Evolutionary conservation across 176 grass and related monocot genomes (phyloP).

Genomic region (Panicum miliaceum): DNA sequence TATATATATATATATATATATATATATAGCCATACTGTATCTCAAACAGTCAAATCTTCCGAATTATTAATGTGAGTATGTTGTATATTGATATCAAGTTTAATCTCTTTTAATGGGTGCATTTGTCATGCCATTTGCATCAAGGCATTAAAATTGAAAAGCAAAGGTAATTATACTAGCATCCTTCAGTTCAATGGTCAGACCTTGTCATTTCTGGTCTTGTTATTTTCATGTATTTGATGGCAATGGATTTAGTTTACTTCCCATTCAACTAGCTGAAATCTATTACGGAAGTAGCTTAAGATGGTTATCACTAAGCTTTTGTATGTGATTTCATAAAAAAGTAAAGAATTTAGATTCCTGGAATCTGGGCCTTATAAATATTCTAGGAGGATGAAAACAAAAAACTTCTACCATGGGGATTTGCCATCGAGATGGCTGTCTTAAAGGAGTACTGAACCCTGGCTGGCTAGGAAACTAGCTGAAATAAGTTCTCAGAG

Average conservation of each 20-base stretch:
- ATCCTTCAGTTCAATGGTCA: not conserved
- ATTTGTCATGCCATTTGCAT: not conserved
- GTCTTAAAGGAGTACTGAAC: not conserved
- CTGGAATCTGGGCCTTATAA: not conserved
- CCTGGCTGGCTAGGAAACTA: not conserved
- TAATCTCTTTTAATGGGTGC: not conserved
- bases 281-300: not conserved
- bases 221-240: not conserved
- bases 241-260: not conserved
- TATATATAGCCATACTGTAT: not conserved
- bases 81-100: not conserved
- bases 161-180: not conserved
- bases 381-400: not conserved
- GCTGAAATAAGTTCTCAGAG: not conserved
- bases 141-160: not conserved
- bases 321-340: not conserved
- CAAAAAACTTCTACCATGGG: not conserved
- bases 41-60: not conserved
- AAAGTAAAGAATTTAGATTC: not conserved
- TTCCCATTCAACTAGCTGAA: not conserved
- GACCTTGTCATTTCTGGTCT: constrained; percentile 28
- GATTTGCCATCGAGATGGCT: not conserved
- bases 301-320: not conserved
- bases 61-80: constrained; percentile 1
- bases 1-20: not conserved